Evolutionary conservation across 225 moss, liverwort and hornwort genomes (phyloP), one percentile per base, ranked within the genome.

Genomic region (Asterella californica): DNA sequence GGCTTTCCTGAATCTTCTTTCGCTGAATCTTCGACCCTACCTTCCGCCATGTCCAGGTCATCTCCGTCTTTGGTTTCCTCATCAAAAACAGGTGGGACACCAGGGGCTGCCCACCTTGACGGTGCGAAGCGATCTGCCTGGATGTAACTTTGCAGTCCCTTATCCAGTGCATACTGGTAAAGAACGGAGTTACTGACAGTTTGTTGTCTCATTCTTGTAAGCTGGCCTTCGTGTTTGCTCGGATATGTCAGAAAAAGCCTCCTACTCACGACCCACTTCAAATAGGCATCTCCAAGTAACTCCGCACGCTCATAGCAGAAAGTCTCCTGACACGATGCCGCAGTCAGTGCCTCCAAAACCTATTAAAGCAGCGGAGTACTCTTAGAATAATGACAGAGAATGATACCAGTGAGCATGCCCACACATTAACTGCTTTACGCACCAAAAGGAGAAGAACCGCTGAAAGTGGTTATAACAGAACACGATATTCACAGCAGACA

Each of bases 101-200:
- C 97, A 33, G 97, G 97, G 74, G 97, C 97, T 22, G 97, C 97
- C 97, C 97, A 99, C 70, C 93, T 88, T 46, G 93, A 95, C 27
- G 97, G 97, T 52, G 97, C 93, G 86, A 99, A 99, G n/a, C 97
- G 95, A 70, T 99, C 97, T 60, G 97, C 97, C 82, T 99, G 97
- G n/a, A 99, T 93, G 77, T 93, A 99, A 83, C 97, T 90, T 83
- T 99, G 97, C 68, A 99, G 88, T 6, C 95, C 94, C 81, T 90
- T 92, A 19, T 93, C 97, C 60, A 99, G 87, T 0, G 97, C 97
- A 83, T 88, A 91, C 68, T 99, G 95, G 82, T 99, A 99, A 1
- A 99, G 86, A 60, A 99, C 97, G 64, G 95, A 99, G 78, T 99
- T 99, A 83, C 97, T 99, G 37, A 99, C 97, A 83, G 92, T 99